Evolutionary conservation across 1,284 basidiomycete genomes (phyloP).

Genomic region (Ganoderma leucocontextum): DNA sequence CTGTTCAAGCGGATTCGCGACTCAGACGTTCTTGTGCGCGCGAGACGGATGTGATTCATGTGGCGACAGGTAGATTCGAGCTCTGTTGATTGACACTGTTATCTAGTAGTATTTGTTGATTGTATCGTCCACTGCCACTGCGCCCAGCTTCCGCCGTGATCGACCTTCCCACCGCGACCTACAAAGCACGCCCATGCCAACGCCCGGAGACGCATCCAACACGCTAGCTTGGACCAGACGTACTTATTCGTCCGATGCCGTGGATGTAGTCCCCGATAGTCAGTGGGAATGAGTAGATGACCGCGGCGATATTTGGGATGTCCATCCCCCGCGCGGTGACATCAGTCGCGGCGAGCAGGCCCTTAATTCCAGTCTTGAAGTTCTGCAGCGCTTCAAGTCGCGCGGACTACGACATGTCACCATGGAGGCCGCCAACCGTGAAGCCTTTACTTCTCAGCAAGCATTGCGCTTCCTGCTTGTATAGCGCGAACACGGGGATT

Average conservation of each 20-base stretch:
- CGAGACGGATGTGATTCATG: too few species aligned
- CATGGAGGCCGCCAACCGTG: conserved; percentile 90
- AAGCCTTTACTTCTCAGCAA: conserved; percentile 84
- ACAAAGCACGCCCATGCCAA: conserved; percentile 16
- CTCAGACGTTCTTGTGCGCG: background rate
- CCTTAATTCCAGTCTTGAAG: conserved; percentile 89
- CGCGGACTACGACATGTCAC: conserved; percentile 90
- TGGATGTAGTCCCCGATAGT: conserved; percentile 98
- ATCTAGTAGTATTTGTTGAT: too few species aligned
- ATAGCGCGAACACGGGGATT: conserved; percentile 94
- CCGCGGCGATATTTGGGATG: conserved; percentile 94
- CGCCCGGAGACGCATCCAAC: background rate
- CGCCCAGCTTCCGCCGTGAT: conserved; percentile 61
- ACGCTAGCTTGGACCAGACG: conserved; percentile 17
- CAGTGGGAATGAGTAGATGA: conserved; percentile 96
- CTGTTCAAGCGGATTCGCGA: background rate
- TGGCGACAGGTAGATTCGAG: too few species aligned
- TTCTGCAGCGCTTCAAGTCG: conserved; percentile 88
- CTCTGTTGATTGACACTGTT: too few species aligned
- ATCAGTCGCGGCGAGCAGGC: conserved; percentile 96
- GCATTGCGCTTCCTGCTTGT: conserved; percentile 96
- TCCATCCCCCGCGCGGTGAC: conserved; percentile 97
- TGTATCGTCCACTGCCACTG: too few species aligned
- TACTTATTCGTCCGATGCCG: conserved; percentile 93
- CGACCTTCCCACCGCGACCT: conserved; percentile 91